Evolutionary conservation across 176 grass and related monocot species (phyloP).

Genomic region (Leersia perrieri): DNA sequence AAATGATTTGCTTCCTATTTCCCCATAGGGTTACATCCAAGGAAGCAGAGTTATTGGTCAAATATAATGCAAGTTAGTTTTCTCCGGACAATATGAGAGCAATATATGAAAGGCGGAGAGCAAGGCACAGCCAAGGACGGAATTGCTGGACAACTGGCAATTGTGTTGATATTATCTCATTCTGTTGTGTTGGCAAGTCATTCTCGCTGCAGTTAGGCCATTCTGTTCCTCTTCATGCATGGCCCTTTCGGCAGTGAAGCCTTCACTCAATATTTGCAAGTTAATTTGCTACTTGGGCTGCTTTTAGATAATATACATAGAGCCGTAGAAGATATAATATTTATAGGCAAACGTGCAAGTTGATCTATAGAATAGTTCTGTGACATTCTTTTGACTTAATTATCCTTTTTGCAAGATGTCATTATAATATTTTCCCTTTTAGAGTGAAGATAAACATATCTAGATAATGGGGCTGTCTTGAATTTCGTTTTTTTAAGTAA

Average conservation of each 20-base stretch:
- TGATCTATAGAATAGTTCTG: conserved; percentile 6
- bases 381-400: not conserved
- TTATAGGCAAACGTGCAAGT: conserved; percentile 21
- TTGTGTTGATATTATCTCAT: not conserved
- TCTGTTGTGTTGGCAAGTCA: conserved; percentile 33
- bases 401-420: not conserved
- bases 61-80: not conserved
- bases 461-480: not conserved
- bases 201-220: conserved; percentile 47
- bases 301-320: conserved; percentile 17
- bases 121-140: conserved; percentile 40
- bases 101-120: conserved; percentile 29
- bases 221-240: conserved; percentile 32
- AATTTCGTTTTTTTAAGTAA: not conserved
- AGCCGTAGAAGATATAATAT: conserved; percentile 10
- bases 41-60: not conserved
- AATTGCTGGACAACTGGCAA: conserved; percentile 30
- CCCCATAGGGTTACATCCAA: conserved; percentile 3
- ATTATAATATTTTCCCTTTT: conserved; percentile 7
- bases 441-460: conserved; percentile 8
- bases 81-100: conserved; percentile 11
- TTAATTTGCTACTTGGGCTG: not conserved
- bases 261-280: not conserved
- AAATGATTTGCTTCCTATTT: not conserved
- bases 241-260: conserved; percentile 24